Evolutionary conservation across 1,284 basidiomycete genomes (phyloP), one percentile per base, ranked within the genome.

Genomic region (Coniferiporia weirii): DNA sequence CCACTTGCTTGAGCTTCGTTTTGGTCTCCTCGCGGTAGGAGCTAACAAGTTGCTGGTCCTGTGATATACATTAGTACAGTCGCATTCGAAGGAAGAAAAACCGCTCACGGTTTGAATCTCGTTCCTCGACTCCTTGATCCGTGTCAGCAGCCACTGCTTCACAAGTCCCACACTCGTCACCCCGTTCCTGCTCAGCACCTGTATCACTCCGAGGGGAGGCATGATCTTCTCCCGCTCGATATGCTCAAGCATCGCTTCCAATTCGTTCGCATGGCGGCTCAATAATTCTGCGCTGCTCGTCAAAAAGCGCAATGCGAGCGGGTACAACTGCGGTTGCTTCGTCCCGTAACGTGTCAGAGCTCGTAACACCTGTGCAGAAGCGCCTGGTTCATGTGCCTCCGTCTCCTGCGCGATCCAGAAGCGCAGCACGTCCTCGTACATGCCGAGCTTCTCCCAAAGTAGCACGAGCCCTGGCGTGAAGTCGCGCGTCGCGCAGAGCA

Each of bases 371-470:
- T 91, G 81, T 1, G 69, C 70, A 3, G 87, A 88, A 1, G 85
- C 82, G 20, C 67, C 73, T 0, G 76, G 67, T 3, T 71, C 66
- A 46, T 59, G 57, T 4, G 65, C 64, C 12, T 75, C 75, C 34
- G 76, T 78, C 65, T 85, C 78, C 62, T 77, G 78, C 57, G 87
- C 89, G 81, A 96, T 96, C 86, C 89, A 95, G 75, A 92, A 95
- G 19, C 94, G 83, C 32, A 99, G 68, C 43, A 98, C 86, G 64
- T 98, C 95, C 67, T 98, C 97, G 71, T 93, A 93, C 95, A 98
- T 95, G 2, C 90, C 94, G 76, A 95, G 79, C 56, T 84, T 85
- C 73, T 98, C 96, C 89, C 95, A 98, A 0, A 99, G 76, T 8
- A 91, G 75, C 0, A 98, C 88, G 9, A 97, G 79, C 0, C 96